Evolutionary conservation across 768 basidiomycete species (phyloP).

Genomic region (Tylopilus plumbeoviolaceoides): DNA sequence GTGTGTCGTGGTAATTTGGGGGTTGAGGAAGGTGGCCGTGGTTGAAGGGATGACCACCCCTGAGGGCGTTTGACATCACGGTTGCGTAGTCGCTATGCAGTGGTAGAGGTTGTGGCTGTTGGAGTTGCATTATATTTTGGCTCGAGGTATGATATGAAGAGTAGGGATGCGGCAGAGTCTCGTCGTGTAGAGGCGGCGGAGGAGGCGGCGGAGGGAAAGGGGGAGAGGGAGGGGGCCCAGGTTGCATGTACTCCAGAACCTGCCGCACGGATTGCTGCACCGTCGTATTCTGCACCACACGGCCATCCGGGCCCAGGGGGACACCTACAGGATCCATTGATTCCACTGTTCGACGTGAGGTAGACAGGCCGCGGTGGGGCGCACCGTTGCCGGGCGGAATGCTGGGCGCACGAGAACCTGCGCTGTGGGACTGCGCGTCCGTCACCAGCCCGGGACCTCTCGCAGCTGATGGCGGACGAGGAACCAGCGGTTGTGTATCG

Average conservation of each 20-base stretch:
- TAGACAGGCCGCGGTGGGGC: slow-evolving; percentile 18
- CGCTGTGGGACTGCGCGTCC: slow-evolving; percentile 10
- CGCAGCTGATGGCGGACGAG: slow-evolving; percentile 61
- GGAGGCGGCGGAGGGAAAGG: slow-evolving; percentile 4
- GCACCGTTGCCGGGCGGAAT: not conserved
- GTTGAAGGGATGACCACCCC: no score
- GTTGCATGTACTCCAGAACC: slow-evolving; percentile 4
- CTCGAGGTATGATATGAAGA: slow-evolving; percentile 16
- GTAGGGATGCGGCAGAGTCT: slow-evolving; percentile 13
- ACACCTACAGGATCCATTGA: slow-evolving; percentile 84
- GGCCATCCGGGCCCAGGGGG: slow-evolving; percentile 71
- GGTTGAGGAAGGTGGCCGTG: slow-evolving; percentile 24
- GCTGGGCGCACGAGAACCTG: not conserved
- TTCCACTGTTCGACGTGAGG: slow-evolving; percentile 48
- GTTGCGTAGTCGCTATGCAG: slow-evolving; percentile 19
- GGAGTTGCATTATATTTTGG: slow-evolving; percentile 28
- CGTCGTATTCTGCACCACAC: slow-evolving; percentile 79
- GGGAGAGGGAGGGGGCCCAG: slow-evolving; percentile 3
- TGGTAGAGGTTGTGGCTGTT: slow-evolving; percentile 22
- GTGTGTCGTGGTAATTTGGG: slow-evolving; percentile 14
- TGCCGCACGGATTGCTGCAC: slow-evolving; percentile 30
- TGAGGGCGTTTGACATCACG: slow-evolving; percentile 2
- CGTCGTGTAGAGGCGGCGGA: no score
- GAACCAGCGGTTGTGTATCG: slow-evolving; percentile 66
- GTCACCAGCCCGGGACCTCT: slow-evolving; percentile 19